Evolutionary conservation across 768 basidiomycete species (phyloP).

Genomic region (Lactifluus pinguis): DNA sequence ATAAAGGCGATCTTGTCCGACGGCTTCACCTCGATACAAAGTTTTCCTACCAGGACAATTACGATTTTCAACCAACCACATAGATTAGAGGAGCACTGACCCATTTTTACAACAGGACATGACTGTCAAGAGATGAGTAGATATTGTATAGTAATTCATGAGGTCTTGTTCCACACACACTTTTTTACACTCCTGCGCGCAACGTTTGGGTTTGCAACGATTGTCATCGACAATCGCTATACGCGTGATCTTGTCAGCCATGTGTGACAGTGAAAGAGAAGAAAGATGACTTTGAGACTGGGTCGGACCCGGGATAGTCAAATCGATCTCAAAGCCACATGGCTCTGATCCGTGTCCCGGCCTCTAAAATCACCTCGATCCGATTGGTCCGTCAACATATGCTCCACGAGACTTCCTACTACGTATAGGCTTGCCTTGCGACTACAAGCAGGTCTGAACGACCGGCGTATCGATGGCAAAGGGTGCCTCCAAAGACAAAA

Average conservation of each 20-base stretch:
- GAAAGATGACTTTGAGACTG: neutral
- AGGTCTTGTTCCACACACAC: constrained; percentile 29
- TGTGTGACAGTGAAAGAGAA: constrained; percentile 23
- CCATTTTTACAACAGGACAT: constrained; percentile 98
- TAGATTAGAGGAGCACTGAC: constrained; percentile 32
- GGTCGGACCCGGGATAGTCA: no score
- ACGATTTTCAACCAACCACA: neutral
- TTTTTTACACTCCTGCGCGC: constrained; percentile 98
- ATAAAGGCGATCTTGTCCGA: constrained; percentile 98
- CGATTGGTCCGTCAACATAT: neutral
- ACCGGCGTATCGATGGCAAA: neutral
- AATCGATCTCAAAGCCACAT: neutral
- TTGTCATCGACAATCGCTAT: constrained; percentile 92
- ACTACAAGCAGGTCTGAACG: neutral
- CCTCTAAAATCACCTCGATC: neutral
- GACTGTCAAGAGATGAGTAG: constrained; percentile 37
- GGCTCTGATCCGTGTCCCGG: neutral
- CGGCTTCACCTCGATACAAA: constrained; percentile 97
- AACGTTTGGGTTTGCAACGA: constrained; percentile 93
- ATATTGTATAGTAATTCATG: constrained; percentile 1
- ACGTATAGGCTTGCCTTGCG: neutral
- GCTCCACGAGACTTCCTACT: no score
- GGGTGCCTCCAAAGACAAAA: constrained; percentile 26
- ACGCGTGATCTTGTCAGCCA: constrained; percentile 96
- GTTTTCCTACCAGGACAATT: constrained; percentile 52